Conservation (phyloP, 2,329 filamentous ascomycete species). For the Colletotrichum paranaense region DNA sequence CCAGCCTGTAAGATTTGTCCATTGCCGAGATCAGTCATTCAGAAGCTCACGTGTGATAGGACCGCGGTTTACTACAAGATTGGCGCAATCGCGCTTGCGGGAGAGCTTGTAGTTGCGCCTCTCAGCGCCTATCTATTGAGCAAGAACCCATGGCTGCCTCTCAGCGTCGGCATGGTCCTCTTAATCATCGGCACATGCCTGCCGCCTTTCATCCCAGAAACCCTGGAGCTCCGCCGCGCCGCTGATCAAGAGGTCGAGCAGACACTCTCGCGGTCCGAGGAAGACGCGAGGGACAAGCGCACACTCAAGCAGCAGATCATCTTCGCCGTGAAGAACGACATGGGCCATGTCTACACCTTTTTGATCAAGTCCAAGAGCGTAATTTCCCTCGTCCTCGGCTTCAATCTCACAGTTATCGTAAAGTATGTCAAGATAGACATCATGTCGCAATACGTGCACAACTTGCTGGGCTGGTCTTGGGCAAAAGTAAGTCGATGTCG, state of each 20-base stretch:
- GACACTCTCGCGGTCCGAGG: conserved; percentile 17
- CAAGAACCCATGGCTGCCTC: conserved; percentile 52
- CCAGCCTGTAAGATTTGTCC: conserved; percentile 35
- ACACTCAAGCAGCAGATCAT: conserved; percentile 36
- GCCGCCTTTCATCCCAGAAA: conserved; percentile 54
- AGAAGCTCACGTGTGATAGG: conserved; percentile 31
- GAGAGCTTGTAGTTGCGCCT: conserved; percentile 53
- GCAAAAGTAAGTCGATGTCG: conserved; percentile 46
- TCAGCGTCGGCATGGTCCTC: conserved; percentile 48
- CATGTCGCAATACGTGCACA: conserved; percentile 64
- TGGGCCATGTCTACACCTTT: conserved; percentile 52
- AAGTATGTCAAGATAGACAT: conserved; percentile 45
- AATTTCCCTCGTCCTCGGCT: conserved; percentile 50
- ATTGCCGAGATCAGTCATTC: not conserved
- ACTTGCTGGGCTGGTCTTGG: conserved; percentile 62
- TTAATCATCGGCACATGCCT: conserved; percentile 43
- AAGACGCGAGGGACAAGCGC: not conserved
- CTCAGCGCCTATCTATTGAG: conserved; percentile 53
- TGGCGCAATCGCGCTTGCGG: conserved; percentile 47
- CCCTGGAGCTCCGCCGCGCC: conserved; percentile 47
- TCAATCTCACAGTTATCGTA: conserved; percentile 45
- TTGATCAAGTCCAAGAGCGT: conserved; percentile 52
- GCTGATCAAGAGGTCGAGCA: conserved; percentile 40
- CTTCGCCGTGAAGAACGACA: conserved; percentile 41
- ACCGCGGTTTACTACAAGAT: conserved; percentile 56